Evolutionary conservation across 164 flowering plant species (phyloP), one percentile per base, ranked within the genome.

Genomic region (Vitis vinifera): DNA sequence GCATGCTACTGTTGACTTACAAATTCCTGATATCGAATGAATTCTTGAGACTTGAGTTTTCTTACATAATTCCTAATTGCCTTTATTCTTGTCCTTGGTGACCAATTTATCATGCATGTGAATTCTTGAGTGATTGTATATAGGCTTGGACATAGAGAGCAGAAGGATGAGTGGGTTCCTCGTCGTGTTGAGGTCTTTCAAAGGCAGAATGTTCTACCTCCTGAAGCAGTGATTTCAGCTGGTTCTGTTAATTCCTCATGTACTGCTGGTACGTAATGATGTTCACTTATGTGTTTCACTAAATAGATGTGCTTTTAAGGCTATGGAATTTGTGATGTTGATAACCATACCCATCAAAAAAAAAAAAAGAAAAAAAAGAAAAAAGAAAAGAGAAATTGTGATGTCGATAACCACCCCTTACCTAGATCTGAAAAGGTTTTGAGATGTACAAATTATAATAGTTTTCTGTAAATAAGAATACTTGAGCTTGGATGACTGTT

Each of bases 71-170:
- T 27, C 44, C 44, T 37, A 3, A 10, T 29, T 57, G 19, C 49
- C 10, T 31, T 19, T 31, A 17, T 62, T 12, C 19, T 31, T 62
- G 10, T n/a, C 60, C 12, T 49, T 50, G 3, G 48, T n/a, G 9
- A 15, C 8, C 9, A 17, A 12, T 63, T 29, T 37, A 30, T 67
- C 4, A 27, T 65, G 51, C 56, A 8, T 52, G 66, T 63, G 31
- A 57, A 23, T 60, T 16, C 59, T 63, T 71, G 63, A 47, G 16
- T 68, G 60, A 19, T 71, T 55, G 64, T 16, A 56, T 62, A 17
- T 73, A 96, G 99, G 83, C 92, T 96, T 76, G 99, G 99, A 50
- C 99, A 96, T 78, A 83, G 97, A 72, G 99, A 96, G 79, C 98
- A 87, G 83, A 96, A 96, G 77, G 99, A 96, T 84, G 97, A 91